Evolutionary conservation across 495 filamentous ascomycete genomes (phyloP).

Genomic region (Amphirosellinia nigrospora): DNA sequence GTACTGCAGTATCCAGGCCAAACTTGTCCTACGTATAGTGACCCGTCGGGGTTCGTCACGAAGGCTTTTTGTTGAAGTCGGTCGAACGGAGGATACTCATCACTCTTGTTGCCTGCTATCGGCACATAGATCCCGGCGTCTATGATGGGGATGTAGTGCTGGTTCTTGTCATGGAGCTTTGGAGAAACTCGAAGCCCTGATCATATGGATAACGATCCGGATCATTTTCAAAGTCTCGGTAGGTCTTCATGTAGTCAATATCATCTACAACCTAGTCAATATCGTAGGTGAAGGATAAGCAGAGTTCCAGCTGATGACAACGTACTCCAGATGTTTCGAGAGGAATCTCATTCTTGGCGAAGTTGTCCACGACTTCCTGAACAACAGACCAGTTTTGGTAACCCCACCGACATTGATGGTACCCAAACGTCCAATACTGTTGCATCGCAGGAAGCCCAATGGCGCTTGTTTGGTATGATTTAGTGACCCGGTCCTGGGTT

Average conservation of each 20-base stretch:
- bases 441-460: constrained; percentile 80
- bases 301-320: background rate
- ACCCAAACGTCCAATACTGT: constrained; percentile 87
- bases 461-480: constrained; percentile 72
- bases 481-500: constrained; percentile 69
- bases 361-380: constrained; percentile 78
- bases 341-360: constrained; percentile 73
- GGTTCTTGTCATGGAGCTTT: constrained; percentile 68
- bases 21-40: constrained; percentile 77
- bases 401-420: constrained; percentile 85
- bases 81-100: constrained; percentile 72
- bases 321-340: constrained; percentile 79
- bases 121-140: constrained; percentile 82
- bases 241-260: constrained; percentile 79
- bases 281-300: background rate
- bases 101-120: constrained; percentile 71
- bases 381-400: constrained; percentile 77
- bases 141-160: constrained; percentile 85
- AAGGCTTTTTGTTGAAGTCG: constrained; percentile 69
- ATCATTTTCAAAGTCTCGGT: constrained; percentile 77
- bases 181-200: constrained; percentile 70
- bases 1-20: constrained; percentile 81
- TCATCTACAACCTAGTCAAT: constrained; percentile 71
- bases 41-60: constrained; percentile 70
- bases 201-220: constrained; percentile 66